A percentile compares a stretch with the other conserved stretches of the same genome.
Conservation (phyloP, 352 stramenopile genomes). For the Phytophthora hibernalis region DNA sequence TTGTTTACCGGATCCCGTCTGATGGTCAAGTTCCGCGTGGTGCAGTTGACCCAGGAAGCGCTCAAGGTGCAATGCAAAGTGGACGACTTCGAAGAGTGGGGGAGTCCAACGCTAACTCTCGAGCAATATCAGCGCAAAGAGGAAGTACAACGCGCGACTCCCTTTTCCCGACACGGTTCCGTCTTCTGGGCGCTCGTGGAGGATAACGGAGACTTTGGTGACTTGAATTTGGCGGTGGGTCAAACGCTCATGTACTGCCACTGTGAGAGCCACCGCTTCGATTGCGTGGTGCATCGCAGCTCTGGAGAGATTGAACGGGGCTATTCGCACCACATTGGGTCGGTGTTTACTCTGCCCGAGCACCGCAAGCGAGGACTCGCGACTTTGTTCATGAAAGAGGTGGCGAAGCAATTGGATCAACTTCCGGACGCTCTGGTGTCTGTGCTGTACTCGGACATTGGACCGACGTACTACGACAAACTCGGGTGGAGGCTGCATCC, state of each 20-base stretch:
- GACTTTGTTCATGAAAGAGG: slow-evolving; percentile 48
- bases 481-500: slow-evolving; percentile 65
- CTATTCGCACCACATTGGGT: slow-evolving; percentile 68
- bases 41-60: slow-evolving; percentile 50
- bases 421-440: slow-evolving; percentile 46
- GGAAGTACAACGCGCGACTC: slow-evolving; percentile 50
- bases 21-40: slow-evolving; percentile 41
- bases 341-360: slow-evolving; percentile 68
- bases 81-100: slow-evolving; percentile 61
- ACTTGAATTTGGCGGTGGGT: slow-evolving; percentile 5
- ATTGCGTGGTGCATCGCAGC: slow-evolving; percentile 45
- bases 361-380: slow-evolving; percentile 58
- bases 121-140: slow-evolving; percentile 63
- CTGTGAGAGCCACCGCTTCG: slow-evolving; percentile 69
- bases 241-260: slow-evolving; percentile 50
- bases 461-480: slow-evolving; percentile 65
- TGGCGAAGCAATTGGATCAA: slow-evolving; percentile 42
- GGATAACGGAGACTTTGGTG: slow-evolving; percentile 34
- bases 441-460: slow-evolving; percentile 75
- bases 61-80: slow-evolving; percentile 53
- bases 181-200: slow-evolving; percentile 77
- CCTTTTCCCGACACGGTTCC: slow-evolving; percentile 59
- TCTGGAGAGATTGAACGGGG: slow-evolving; percentile 49
- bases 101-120: slow-evolving; percentile 35
- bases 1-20: no score